phyloP scores from a whole-genome alignment of 371 early-diverging fungal genomes.

The Mucor circinelloides region DNA sequence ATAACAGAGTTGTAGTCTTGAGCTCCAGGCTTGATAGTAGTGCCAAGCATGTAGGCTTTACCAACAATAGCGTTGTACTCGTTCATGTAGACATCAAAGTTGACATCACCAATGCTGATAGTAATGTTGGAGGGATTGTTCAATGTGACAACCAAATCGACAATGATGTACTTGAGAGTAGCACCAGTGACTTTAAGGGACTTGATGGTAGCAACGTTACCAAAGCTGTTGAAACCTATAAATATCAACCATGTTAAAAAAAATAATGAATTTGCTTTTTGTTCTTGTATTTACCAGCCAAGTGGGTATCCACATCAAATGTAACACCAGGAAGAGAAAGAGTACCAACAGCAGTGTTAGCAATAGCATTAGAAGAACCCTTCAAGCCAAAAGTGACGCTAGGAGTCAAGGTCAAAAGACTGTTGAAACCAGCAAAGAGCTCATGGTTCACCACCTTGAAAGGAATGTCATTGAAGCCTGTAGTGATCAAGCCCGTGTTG shows the following conservation, averaged over 20 bases:
- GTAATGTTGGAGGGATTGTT: slow-evolving; percentile 59
- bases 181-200: slow-evolving; percentile 47
- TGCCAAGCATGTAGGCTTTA: slow-evolving; percentile 34
- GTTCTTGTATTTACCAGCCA: slow-evolving; percentile 50
- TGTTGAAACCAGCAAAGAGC: slow-evolving; percentile 52
- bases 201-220: slow-evolving; percentile 44
- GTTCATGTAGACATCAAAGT: slow-evolving; percentile 45
- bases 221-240: slow-evolving; percentile 48
- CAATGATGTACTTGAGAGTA: slow-evolving; percentile 34
- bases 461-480: slow-evolving; percentile 51
- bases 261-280: too few species aligned
- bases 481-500: slow-evolving; percentile 40
- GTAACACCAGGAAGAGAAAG: slow-evolving; percentile 50
- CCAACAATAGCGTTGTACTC: slow-evolving; percentile 42
- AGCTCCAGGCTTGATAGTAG: slow-evolving; percentile 52
- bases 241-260: neutral
- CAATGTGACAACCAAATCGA: slow-evolving; percentile 41
- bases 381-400: slow-evolving; percentile 49
- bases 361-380: slow-evolving; percentile 53
- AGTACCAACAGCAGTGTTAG: slow-evolving; percentile 57
- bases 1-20: slow-evolving; percentile 43
- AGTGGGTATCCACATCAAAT: slow-evolving; percentile 49
- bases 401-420: slow-evolving; percentile 43
- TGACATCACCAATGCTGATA: slow-evolving; percentile 53
- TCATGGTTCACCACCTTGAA: slow-evolving; percentile 39